Percentiles rank a stretch among this genome's conserved stretches.
Conservation (phyloP, 352 stramenopile genomes). For the Thraustochytrium sp. region DNA sequence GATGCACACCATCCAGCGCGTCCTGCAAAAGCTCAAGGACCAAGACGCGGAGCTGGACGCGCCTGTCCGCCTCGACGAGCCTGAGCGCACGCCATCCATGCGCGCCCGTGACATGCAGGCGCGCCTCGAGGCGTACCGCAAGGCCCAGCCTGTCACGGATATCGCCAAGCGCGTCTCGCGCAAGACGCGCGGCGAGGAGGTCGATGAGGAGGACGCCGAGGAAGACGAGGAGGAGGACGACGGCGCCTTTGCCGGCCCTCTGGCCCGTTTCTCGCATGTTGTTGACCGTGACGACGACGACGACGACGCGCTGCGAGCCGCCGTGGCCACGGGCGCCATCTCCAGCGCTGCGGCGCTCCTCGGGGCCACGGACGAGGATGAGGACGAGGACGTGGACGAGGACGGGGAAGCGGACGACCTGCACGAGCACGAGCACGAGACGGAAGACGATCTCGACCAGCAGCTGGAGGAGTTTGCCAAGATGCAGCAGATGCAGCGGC, state of each 20-base stretch:
- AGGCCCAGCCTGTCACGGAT: neutral
- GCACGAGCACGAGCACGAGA: too few species aligned
- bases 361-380: too few species aligned
- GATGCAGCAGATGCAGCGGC: neutral
- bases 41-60: neutral
- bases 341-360: too few species aligned
- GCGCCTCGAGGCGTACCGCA: neutral
- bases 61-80: neutral
- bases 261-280: too few species aligned
- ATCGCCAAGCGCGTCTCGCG: neutral
- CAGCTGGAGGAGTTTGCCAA: neutral
- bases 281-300: too few species aligned
- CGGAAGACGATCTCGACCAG: neutral
- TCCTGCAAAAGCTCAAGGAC: slow-evolving; percentile 37
- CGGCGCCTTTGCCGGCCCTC: too few species aligned
- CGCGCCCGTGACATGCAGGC: neutral
- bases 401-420: neutral
- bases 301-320: too few species aligned
- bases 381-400: neutral
- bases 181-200: too few species aligned
- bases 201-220: neutral
- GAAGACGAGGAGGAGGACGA: neutral
- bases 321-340: too few species aligned
- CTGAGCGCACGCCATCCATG: neutral
- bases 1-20: slow-evolving; percentile 32